Base-by-base conservation (phyloP, 495 filamentous ascomycete genomes). In the Penicillium soppii region DNA sequence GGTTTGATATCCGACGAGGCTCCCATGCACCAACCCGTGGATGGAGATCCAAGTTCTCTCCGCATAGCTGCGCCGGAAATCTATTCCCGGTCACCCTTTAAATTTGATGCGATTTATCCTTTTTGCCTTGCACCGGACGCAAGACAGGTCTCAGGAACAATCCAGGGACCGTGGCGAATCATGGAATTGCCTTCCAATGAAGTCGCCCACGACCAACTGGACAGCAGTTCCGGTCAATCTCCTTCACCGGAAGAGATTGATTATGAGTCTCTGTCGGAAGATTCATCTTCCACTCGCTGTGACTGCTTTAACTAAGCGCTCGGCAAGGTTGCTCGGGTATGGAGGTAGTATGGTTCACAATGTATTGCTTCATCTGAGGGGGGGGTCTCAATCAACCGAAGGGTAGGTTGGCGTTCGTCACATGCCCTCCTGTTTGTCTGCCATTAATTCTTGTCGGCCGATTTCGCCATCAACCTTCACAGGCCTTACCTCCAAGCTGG, bases 181-280 rank as follows among this genome's bases (percentile, higher is more conserved):
- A 39, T 40, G 36, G 47, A 40, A 16, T 32, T 49, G 37, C 47
- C 47, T 36, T 40, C 37, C 47, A 41, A 17, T 32, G 13, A 49
- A 16, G 5, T 23, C 17, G 29, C 17, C 22, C 27, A 22, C 6
- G 16, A 21, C 9, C 25, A n/a, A 0, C 5, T 21, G 5, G 45
- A 47, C 2, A 20, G 15, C 16, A 10, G 19, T 32, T 23, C 19
- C 23, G 40, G 19, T 49, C 45, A 39, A 15, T 39, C n/a, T 40
- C 36, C 38, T 33, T 12, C 2, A 1, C 12, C 25, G n/a, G 36
- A 16, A 21, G 26, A 49, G 3, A 49, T 30, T 19, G 47, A 41
- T 6, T 10, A 15, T 1, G 36, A 49, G 26, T n/a, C 3, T 30
- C 26, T 49, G 21, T 27, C 26, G 12, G 47, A 30, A 32, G 17